Conservation (phyloP, 495 filamentous ascomycete genomes). For the Penicillium egyptiacum region DNA sequence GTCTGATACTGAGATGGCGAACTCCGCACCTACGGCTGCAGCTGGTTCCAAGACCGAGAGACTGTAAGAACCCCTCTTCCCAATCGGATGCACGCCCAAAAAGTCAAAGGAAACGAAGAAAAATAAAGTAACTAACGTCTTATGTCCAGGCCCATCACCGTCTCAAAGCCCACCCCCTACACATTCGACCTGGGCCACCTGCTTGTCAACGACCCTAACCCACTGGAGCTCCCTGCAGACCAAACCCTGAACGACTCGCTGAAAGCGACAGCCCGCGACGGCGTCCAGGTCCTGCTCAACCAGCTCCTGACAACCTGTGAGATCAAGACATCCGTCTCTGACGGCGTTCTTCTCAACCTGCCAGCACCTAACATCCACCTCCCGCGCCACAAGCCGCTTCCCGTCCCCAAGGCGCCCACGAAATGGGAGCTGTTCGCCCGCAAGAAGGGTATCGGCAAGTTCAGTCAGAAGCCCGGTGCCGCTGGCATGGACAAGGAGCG, state of each 20-base stretch:
- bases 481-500: slow-evolving; percentile 54
- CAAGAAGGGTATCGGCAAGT: slow-evolving; percentile 85
- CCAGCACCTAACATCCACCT: slow-evolving; percentile 65
- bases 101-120: background rate
- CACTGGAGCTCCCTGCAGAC: slow-evolving; percentile 53
- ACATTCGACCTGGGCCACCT: slow-evolving; percentile 91
- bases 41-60: slow-evolving; percentile 38
- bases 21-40: slow-evolving; percentile 22
- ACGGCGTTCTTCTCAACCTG: slow-evolving; percentile 73
- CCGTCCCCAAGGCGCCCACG: slow-evolving; percentile 73
- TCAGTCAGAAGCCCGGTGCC: slow-evolving; percentile 41
- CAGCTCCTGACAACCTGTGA: slow-evolving; percentile 83
- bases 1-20: slow-evolving; percentile 34
- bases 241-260: slow-evolving; percentile 52
- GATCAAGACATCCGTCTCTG: slow-evolving; percentile 58
- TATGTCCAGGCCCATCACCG: slow-evolving; percentile 54
- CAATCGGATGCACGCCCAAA: slow-evolving; percentile 3
- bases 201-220: slow-evolving; percentile 78
- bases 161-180: slow-evolving; percentile 82
- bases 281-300: slow-evolving; percentile 83
- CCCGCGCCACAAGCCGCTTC: slow-evolving; percentile 88
- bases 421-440: slow-evolving; percentile 94
- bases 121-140: slow-evolving; percentile 17
- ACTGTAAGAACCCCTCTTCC: slow-evolving; percentile 34
- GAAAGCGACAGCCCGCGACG: slow-evolving; percentile 71